phyloP scores from a whole-genome alignment of 2,329 filamentous ascomycete genomes.

The Aspergillus vadensis region DNA sequence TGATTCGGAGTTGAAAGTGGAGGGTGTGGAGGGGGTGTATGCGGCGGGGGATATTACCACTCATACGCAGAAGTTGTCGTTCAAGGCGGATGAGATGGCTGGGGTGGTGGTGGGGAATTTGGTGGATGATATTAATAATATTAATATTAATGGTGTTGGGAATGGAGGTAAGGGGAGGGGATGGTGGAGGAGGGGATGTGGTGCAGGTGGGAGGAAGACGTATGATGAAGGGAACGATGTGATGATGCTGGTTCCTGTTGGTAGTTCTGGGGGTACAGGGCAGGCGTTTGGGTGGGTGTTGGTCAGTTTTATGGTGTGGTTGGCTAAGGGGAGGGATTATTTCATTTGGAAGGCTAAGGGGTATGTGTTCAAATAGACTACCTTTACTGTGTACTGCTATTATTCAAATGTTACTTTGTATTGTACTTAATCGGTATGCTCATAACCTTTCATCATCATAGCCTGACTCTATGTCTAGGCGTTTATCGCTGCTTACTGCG shows the following conservation, averaged over 20 bases:
- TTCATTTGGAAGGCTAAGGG: conserved; percentile 32
- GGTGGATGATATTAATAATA: conserved; percentile 26
- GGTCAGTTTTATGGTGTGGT: conserved; percentile 45
- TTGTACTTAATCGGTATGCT: background rate
- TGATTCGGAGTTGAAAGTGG: conserved; percentile 39
- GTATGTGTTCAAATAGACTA: background rate
- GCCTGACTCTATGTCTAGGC: background rate
- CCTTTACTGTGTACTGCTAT: too few species aligned
- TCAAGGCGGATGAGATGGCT: conserved; percentile 33
- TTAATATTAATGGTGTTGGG: background rate
- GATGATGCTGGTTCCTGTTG: conserved; percentile 35
- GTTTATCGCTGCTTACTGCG: conserved; percentile 8
- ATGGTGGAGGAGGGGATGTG: conserved; percentile 4
- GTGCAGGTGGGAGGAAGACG: conserved; percentile 18
- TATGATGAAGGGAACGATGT: conserved; percentile 28
- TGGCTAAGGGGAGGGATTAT: conserved; percentile 49
- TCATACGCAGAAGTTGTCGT: conserved; percentile 27
- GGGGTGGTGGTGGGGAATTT: conserved; percentile 30
- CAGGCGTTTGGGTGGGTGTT: conserved; percentile 39
- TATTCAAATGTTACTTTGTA: background rate
- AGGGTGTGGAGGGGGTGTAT: conserved; percentile 18
- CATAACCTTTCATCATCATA: background rate
- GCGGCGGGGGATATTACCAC: conserved; percentile 37
- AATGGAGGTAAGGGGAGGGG: background rate
- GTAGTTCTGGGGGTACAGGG: conserved; percentile 30